Base-by-base conservation (phyloP, 208 protist genomes). In the Wallacemonas sp. region DNA sequence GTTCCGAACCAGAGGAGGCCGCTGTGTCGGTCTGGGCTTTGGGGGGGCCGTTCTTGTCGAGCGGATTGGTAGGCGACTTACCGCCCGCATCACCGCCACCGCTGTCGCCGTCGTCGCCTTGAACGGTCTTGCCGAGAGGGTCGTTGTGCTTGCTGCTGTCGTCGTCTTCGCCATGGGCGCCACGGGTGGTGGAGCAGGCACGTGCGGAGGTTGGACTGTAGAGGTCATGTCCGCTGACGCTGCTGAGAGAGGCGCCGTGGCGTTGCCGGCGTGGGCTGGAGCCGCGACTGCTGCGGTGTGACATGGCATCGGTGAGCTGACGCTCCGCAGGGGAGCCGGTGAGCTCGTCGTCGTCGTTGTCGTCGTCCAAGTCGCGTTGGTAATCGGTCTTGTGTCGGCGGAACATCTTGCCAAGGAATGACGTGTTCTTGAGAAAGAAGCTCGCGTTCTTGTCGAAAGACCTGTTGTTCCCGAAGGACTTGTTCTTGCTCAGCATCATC, bases 381-480 rank as follows among this genome's bases (percentile, higher is more conserved):
- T 67, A 68, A 21, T 39, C 26, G 36, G 49, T 65, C 64, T 64
- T 74, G 26, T 45, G 22, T 19, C 46, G 46, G 24, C 46, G 46
- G 59, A 84, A 88, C 15, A 85, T 31, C 61, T 49, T 73, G n/a
- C 75, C 73, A 2, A 79, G 64, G 15, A 80, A 76, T 47, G 78
- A 85, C 0, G 61, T 64, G 56, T 79, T 78, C 49, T 72, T 70
- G 45, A 87, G 42, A 70, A 87, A 80, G 47, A 77, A 77, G 59
- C 77, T 76, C 21, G 46, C 26, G 65, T 81, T 85, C 66, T 78
- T 76, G 49, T 81, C 44, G 62, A 85, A 80, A 39, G 81, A 84
- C 17, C 46, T 31, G 55, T 87, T 83, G 66, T 51, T 65, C 5
- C 12, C 66, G 36, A 54, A 51, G 21, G 80, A 45, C 55, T 60